Evolutionary conservation across 148 eudicot genomes (phyloP), one percentile per base, ranked within the genome.

Genomic region (Gaultheria prostrata): DNA sequence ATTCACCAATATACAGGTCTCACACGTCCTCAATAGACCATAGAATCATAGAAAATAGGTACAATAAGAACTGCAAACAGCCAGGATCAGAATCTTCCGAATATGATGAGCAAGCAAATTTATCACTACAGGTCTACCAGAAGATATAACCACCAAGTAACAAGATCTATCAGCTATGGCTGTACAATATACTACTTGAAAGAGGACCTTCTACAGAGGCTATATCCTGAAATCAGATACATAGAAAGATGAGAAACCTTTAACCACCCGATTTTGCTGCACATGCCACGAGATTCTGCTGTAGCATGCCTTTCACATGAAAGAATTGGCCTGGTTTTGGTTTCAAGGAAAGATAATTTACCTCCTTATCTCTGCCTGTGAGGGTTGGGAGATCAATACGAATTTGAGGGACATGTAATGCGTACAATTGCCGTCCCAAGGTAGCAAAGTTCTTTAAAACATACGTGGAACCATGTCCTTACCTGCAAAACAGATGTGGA

Each of bases 381-480:
- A 96, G 93, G 59, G 99, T 96, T 50, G 99, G 99, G 73, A 94
- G 84, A 85, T 96, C 95, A 75, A 96, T 94, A 80, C 32, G 95
- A 87, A 96, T 87, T 90, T 96, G 99, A 69, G 95, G 92, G 79
- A 89, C 99, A 82, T 96, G 99, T 84, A 96, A 89, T 51, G 99
- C 94, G 85, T 91, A 94, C 80, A 96, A 83, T 76, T 92, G 78
- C 77, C 98, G 98, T 77, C 92, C 90, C 85, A 96, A 80, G 1
- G 97, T 94, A 30, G 99, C 98, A 82, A 95, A 86, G 87, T 96
- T 94, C 88, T 96, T 96, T 82, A 93, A 87, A 82, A 85, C 99
- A 96, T 61, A 96, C 97, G 86, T 93, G 93, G 57, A 89, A 10
- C 94, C 98, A 86, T 92, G 88, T 80, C 89, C 87, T 80, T 94